Percentiles rank a stretch among this genome's conserved stretches.
Conservation (phyloP, 2,329 filamentous ascomycete species). For the Ophiostoma fasciatum region DNA sequence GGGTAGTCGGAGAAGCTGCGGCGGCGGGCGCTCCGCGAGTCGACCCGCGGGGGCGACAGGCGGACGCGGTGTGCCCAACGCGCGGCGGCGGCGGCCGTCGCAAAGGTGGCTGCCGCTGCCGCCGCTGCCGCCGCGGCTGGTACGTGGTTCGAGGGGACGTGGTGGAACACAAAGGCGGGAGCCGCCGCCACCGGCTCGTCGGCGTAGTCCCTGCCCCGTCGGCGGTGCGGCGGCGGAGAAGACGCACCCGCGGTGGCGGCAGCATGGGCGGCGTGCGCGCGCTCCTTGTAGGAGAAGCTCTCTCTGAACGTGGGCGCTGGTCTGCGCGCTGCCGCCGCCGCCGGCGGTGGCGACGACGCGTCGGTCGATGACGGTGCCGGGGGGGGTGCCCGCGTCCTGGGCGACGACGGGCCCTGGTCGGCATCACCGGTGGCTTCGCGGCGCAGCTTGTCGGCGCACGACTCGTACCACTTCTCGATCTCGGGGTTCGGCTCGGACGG, state of each 20-base stretch:
- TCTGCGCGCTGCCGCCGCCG: slow-evolving; percentile 4
- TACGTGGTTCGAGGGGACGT: slow-evolving; percentile 24
- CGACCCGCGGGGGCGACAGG: slow-evolving; percentile 23
- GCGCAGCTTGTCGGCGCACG: slow-evolving; percentile 55
- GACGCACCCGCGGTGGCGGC: no score
- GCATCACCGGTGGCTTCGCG: slow-evolving; percentile 36
- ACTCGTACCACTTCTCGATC: slow-evolving; percentile 77
- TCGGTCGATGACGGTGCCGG: no score
- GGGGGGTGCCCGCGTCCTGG: no score
- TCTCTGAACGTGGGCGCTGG: no score
- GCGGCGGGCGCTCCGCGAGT: slow-evolving; percentile 22
- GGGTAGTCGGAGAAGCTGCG: slow-evolving; percentile 38
- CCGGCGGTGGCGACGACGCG: neutral
- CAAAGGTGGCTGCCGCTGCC: slow-evolving; percentile 6
- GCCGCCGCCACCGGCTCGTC: slow-evolving; percentile 21
- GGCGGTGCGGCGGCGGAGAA: no score
- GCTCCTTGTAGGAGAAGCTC: slow-evolving; percentile 16
- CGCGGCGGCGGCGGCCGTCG: slow-evolving; percentile 10
- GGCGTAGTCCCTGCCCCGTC: slow-evolving; percentile 10
- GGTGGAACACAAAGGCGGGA: slow-evolving; percentile 25
- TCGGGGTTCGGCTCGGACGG: slow-evolving; percentile 59
- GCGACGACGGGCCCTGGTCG: slow-evolving; percentile 17
- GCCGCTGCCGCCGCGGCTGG: slow-evolving; percentile 6
- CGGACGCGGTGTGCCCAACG: slow-evolving; percentile 17
- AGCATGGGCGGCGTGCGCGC: no score